phyloP scores from a whole-genome alignment of 495 filamentous ascomycete genomes.

The Niebla homalea region DNA sequence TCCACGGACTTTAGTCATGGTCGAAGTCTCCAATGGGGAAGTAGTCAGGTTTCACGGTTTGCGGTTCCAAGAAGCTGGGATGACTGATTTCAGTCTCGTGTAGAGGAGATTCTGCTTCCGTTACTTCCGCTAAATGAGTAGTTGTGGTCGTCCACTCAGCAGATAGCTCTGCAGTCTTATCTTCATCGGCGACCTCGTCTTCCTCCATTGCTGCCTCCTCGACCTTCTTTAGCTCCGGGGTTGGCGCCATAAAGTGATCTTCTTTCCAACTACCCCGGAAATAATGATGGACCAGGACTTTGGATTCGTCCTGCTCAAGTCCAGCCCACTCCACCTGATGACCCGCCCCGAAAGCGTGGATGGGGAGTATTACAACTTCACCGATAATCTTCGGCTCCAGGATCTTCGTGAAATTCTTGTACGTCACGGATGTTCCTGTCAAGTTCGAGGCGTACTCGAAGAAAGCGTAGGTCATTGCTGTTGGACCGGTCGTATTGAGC shows the following conservation, averaged over 20 bases:
- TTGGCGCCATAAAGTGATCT: slow-evolving; percentile 10
- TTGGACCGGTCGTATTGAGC: slow-evolving; percentile 17
- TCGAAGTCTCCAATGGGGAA: too few relatives aligned
- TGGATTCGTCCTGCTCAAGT: slow-evolving; percentile 10
- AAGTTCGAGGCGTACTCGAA: slow-evolving; percentile 7
- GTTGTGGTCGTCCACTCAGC: not conserved
- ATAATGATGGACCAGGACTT: slow-evolving; percentile 21
- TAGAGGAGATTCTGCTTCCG: not conserved
- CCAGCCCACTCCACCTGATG: slow-evolving; percentile 12
- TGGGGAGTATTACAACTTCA: slow-evolving; percentile 20
- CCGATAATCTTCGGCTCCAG: slow-evolving; percentile 14
- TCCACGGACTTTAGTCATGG: too few relatives aligned
- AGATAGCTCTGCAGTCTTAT: not conserved
- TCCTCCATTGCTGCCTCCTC: not conserved
- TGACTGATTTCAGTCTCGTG: too few relatives aligned
- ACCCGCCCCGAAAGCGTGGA: slow-evolving; percentile 19
- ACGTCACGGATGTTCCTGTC: slow-evolving; percentile 1
- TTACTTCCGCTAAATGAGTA: not conserved
- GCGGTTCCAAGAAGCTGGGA: too few relatives aligned
- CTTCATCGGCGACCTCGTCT: not conserved
- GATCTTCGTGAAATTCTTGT: slow-evolving; percentile 15
- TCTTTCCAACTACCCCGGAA: slow-evolving; percentile 24
- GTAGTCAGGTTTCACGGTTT: too few relatives aligned
- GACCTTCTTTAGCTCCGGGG: not conserved
- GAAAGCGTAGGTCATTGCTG: slow-evolving; percentile 12